phyloP scores from a whole-genome alignment of 768 basidiomycete genomes.

The Termitomyces bulborhizus region DNA sequence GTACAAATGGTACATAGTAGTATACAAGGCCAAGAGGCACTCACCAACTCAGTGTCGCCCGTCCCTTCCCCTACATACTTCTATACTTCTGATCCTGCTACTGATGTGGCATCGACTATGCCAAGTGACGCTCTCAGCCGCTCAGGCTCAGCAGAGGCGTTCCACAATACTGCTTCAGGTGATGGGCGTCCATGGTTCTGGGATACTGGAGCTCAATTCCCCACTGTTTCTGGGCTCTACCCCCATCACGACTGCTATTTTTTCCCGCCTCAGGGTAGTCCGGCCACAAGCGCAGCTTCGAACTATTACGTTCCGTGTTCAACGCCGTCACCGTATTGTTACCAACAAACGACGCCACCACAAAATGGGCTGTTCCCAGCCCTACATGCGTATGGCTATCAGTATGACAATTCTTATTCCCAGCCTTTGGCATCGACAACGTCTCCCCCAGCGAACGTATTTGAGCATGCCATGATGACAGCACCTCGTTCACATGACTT shows the following conservation, averaged over 20 bases:
- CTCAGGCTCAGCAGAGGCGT: conserved; percentile 21
- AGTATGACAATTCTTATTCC: conserved; percentile 13
- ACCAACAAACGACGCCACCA: conserved; percentile 3
- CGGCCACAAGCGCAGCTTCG: background rate
- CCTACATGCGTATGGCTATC: conserved; percentile 10
- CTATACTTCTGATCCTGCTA: conserved; percentile 23
- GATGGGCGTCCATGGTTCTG: conserved; percentile 4
- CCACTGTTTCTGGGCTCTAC: conserved; percentile 6
- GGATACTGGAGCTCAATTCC: conserved; percentile 13
- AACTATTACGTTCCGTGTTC: conserved; percentile 12
- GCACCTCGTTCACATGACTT: conserved; percentile 6
- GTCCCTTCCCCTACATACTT: conserved; percentile 28
- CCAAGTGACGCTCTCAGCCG: background rate
- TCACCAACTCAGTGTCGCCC: conserved; percentile 10
- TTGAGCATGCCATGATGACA: conserved; percentile 22
- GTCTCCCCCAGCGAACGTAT: conserved; percentile 15
- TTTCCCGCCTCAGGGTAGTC: conserved; percentile 23
- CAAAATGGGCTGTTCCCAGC: conserved; percentile 6
- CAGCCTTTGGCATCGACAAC: conserved; percentile 5
- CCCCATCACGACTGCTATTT: conserved; percentile 21
- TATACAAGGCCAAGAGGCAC: conserved; percentile 19
- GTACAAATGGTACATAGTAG: conserved; percentile 20
- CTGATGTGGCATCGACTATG: conserved; percentile 22
- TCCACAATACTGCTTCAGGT: conserved; percentile 27
- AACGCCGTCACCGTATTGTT: conserved; percentile 14